Evolutionary conservation across 208 protist species (phyloP), one percentile per base, ranked within the genome.

Genomic region (Leishmania gerbilli): DNA sequence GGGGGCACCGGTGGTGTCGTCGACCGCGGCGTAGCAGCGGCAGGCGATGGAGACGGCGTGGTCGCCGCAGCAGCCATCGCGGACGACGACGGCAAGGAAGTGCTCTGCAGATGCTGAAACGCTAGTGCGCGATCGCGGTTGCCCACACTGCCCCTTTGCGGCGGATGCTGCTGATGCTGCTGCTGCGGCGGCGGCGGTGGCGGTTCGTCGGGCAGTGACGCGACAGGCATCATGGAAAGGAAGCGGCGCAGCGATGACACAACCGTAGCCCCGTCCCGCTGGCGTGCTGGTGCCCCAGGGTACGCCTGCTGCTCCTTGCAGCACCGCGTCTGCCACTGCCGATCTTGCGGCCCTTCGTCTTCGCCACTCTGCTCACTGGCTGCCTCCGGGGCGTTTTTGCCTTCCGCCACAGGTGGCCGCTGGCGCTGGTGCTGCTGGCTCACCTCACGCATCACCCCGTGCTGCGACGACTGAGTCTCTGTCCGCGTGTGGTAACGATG

Each of bases 211-310:
- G 40, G 37, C 40, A 56, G 21, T 77, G 74, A 51, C 17, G 49
- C 27, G 19, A 37, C 49, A 31, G 74, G 56, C 49, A 77, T 34
- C 4, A 19, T 51, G 56, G 53, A 77, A 7, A 68, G 56, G 56
- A 77, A 77, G 56, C 74, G 74, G 21, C 56, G 56, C 34, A 77
- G 74, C 34, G 74, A 77, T 49, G 74, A 64, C 31, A 68, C 74
- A 51, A 77, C 55, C 34, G 74, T 31, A n/a, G 74, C 53, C 21
- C 74, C 74, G 74, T 77, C 74, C 37, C 40, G 56, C 74, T 34
- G 74, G 21, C 17, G 31, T 49, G 15, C 40, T 21, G 74, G 74
- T 24, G 17, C 37, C 47, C 42, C 74, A 21, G 53, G 34, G 56
- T 68, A 53, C 40, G 27, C 24, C 56, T 58, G 74, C 27, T 37